phyloP scores from a whole-genome alignment of 2,329 filamentous ascomycete species.

The Hymenoscyphus occultus region DNA sequence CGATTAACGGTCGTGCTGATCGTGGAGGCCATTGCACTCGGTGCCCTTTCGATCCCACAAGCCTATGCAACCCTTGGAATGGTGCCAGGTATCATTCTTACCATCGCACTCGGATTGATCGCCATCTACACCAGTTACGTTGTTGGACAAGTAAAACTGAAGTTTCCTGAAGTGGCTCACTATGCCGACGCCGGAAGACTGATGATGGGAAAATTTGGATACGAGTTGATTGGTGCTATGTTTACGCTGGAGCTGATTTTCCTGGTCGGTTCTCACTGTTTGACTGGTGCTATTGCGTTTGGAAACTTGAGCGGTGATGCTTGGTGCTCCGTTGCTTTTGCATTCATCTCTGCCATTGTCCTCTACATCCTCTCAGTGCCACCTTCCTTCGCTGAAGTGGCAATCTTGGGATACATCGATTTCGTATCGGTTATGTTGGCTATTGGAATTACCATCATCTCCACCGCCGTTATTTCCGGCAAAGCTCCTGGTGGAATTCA shows the following conservation, averaged over 20 bases:
- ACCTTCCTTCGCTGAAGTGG: slow-evolving; percentile 55
- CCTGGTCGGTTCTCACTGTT: slow-evolving; percentile 58
- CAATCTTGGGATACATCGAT: slow-evolving; percentile 53
- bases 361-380: slow-evolving; percentile 53
- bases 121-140: slow-evolving; percentile 44
- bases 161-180: slow-evolving; percentile 29
- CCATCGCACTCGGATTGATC: slow-evolving; percentile 32
- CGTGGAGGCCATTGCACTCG: slow-evolving; percentile 49
- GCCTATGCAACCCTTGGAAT: slow-evolving; percentile 32
- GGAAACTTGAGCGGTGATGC: slow-evolving; percentile 53
- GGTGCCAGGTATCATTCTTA: slow-evolving; percentile 29
- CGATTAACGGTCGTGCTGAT: slow-evolving; percentile 48
- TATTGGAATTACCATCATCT: slow-evolving; percentile 56
- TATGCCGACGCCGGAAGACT: slow-evolving; percentile 55
- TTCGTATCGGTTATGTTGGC: slow-evolving; percentile 54
- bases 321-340: slow-evolving; percentile 55
- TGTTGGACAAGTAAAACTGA: slow-evolving; percentile 38
- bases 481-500: slow-evolving; percentile 11
- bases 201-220: slow-evolving; percentile 48
- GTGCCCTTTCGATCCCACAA: slow-evolving; percentile 26
- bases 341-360: slow-evolving; percentile 48
- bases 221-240: slow-evolving; percentile 50
- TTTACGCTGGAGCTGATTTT: slow-evolving; percentile 57
- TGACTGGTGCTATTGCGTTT: slow-evolving; percentile 59
- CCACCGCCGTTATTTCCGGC: slow-evolving; percentile 43